Evolutionary conservation across 345 rosid species (phyloP), one percentile per base, ranked within the genome.

Genomic region (Draba incana): DNA sequence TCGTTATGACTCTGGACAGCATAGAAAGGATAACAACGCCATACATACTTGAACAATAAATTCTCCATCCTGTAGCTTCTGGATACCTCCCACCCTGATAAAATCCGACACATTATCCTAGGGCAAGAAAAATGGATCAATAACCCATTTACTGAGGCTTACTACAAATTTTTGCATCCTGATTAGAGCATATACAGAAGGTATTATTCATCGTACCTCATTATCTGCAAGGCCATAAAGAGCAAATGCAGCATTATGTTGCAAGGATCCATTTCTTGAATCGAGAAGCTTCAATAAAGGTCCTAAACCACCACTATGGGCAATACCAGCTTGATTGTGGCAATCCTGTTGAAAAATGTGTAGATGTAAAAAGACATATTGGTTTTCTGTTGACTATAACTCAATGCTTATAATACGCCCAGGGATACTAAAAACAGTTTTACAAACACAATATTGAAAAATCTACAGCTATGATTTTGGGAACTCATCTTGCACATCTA

Each of bases 161-260:
- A 63, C 66, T 67, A 70, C 35, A 62, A 77, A 51, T 6, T 12
- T 60, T 25, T 56, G 52, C 49, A 49, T 47, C 47, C 31, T 47
- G 25, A 48, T 46, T 37, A 54, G 20, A 41, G n/a, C 20, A 57
- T 56, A 14, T 23, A 47, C 46, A 8, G 30, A 55, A 46, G 51
- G 69, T 31, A 58, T 42, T 38, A n/a, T 47, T 52, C 28, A 78
- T 7, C 49, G 55, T 77, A 92, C 99, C 99, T 95, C 98, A 77
- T 95, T 95, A 69, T 95, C 99, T 44, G 97, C 98, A 67, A 95
- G 97, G 55, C 99, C 99, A 78, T 92, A 95, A 37, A 95, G 89
- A 71, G 99, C 93, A 88, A 95, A 95, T 16, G 99, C 99, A 43
- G 97, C 99, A 82, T 92, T 95, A 66, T 95, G 99, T 78, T 95